These are phyloP conservation scores for Fraxinus ornus DNA, from an alignment of 305 asterid species.

Conservation along the genomic window DNA sequence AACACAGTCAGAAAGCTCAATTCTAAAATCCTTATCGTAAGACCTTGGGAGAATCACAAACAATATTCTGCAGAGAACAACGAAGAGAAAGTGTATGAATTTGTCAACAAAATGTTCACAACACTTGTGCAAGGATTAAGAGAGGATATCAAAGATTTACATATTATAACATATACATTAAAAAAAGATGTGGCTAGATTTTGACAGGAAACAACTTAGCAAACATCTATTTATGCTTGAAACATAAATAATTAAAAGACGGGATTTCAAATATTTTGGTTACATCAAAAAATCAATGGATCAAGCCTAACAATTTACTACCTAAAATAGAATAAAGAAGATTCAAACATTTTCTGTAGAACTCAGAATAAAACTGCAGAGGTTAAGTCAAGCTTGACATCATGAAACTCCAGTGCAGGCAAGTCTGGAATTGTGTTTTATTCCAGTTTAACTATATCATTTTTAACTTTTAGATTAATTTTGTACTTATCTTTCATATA, in stretches of 20 bases:
- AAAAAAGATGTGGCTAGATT: background rate
- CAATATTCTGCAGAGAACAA: constrained; percentile 17
- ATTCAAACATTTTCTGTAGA: background rate
- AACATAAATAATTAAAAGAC: background rate
- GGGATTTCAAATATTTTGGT: background rate
- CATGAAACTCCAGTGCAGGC: background rate
- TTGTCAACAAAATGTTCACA: background rate
- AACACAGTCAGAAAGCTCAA: constrained; percentile 26
- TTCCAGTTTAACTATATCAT: background rate
- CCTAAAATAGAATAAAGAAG: background rate
- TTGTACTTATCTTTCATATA: background rate
- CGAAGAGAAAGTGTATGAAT: background rate
- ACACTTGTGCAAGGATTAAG: background rate
- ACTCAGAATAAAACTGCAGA: background rate
- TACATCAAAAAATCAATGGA: background rate
- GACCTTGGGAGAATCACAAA: constrained; percentile 14
- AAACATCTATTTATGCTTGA: background rate
- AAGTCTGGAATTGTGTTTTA: background rate
- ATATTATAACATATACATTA: background rate
- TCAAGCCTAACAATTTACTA: background rate
- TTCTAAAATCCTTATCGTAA: constrained; percentile 23
- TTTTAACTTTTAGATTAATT: background rate
- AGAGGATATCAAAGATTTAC: background rate
- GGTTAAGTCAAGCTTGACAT: background rate
- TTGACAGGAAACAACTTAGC: background rate